Conservation (phyloP, 768 basidiomycete genomes). For the Mycena crocata region DNA sequence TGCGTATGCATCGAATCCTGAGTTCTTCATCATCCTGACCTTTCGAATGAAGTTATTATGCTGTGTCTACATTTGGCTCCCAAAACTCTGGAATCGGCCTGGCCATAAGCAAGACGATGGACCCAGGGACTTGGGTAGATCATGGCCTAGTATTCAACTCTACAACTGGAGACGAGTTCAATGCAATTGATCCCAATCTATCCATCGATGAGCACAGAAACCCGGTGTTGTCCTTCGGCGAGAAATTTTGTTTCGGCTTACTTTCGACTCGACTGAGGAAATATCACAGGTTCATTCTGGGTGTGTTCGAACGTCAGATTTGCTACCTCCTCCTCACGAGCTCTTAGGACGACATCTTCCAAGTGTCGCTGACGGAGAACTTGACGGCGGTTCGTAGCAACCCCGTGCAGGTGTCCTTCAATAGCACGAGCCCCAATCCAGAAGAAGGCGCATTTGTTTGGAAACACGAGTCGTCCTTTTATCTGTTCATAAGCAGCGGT, state of each 20-base stretch:
- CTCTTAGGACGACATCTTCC: constrained; percentile 23
- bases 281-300: constrained; percentile 23
- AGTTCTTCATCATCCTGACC: background rate
- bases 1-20: background rate
- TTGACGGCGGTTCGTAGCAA: constrained; percentile 8
- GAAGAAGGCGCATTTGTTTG: constrained; percentile 29
- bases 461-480: constrained; percentile 26
- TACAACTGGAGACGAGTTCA: constrained; percentile 26
- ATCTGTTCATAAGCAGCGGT: constrained; percentile 30
- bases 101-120: constrained; percentile 20
- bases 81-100: constrained; percentile 30
- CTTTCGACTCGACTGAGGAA: background rate
- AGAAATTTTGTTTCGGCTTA: background rate
- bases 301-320: background rate
- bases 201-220: constrained; percentile 22
- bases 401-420: constrained; percentile 24
- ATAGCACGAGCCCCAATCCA: constrained; percentile 27
- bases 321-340: background rate
- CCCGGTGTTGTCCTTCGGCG: constrained; percentile 22
- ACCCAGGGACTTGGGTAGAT: constrained; percentile 25
- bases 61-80: constrained; percentile 26
- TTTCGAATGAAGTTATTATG: constrained; percentile 14
- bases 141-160: constrained; percentile 29
- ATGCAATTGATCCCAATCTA: constrained; percentile 28
- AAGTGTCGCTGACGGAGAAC: constrained; percentile 12